Evolutionary conservation across 208 protist genomes (phyloP).

Genomic region (Angomonas deanei): DNA sequence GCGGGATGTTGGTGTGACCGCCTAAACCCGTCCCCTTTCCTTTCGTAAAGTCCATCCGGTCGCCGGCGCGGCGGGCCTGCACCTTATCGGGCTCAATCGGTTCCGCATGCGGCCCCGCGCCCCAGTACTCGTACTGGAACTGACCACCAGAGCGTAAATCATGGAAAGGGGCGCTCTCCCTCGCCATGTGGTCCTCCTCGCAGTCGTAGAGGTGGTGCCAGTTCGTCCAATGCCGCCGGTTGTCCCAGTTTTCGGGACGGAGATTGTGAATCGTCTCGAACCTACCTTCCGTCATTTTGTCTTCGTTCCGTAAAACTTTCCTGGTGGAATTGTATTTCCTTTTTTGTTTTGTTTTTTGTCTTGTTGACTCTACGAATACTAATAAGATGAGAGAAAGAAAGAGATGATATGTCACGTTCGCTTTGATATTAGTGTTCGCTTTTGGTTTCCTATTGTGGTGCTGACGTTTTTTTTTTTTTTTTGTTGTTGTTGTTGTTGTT

Average conservation of each 20-base stretch:
- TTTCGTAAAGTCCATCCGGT: conserved; percentile 82
- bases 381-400: too few relatives aligned
- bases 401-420: too few relatives aligned
- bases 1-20: conserved; percentile 48
- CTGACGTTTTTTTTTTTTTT: neutral
- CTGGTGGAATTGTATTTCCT: too few relatives aligned
- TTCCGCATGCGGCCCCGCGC: conserved; percentile 38
- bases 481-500: too few relatives aligned
- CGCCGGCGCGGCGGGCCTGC: conserved; percentile 47
- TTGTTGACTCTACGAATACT: too few relatives aligned
- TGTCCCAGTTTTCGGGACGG: conserved; percentile 88
- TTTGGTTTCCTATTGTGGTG: neutral
- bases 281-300: conserved; percentile 81
- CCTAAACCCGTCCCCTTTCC: conserved; percentile 53
- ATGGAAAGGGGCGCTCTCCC: conserved; percentile 86
- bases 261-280: conserved; percentile 88
- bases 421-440: too few relatives aligned
- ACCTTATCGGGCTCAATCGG: conserved; percentile 52
- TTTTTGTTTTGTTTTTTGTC: too few relatives aligned
- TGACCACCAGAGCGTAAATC: conserved; percentile 84
- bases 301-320: too few relatives aligned
- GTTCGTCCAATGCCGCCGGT: conserved; percentile 87
- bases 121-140: conserved; percentile 87
- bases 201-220: conserved; percentile 90
- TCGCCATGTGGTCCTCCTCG: conserved; percentile 77